Conservation (phyloP, 768 basidiomycete species). For the Tricholoma bakamatsutake region DNA sequence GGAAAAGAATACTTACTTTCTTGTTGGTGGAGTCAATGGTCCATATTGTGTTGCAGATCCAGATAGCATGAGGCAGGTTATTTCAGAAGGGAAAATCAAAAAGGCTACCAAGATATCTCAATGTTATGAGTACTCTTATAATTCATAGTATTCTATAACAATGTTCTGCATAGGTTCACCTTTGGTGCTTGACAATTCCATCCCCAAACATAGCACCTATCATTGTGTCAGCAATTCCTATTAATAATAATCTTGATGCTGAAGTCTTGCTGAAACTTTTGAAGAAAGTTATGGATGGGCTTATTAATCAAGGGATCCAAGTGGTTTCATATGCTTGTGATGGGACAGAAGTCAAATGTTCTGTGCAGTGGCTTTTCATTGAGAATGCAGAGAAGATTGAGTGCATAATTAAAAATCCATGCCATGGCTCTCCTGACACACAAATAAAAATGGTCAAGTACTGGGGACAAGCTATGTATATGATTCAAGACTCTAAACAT, state of each 20-base stretch:
- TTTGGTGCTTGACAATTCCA: slow-evolving; percentile 26
- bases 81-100: slow-evolving; percentile 5
- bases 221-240: slow-evolving; percentile 23
- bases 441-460: slow-evolving; percentile 8
- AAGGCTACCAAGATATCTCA: slow-evolving; percentile 21
- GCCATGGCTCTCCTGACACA: not conserved
- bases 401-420: not conserved
- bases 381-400: not conserved
- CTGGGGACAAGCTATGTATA: slow-evolving; percentile 9
- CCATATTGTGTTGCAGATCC: slow-evolving; percentile 7
- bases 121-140: not conserved
- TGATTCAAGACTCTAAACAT: slow-evolving; percentile 29
- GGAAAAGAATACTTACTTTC: too few species aligned
- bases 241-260: slow-evolving; percentile 14
- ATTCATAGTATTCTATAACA: not conserved
- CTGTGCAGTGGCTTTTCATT: slow-evolving; percentile 16
- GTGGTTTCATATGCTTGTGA: slow-evolving; percentile 17
- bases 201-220: slow-evolving; percentile 25
- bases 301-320: slow-evolving; percentile 17
- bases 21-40: too few species aligned
- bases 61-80: slow-evolving; percentile 8
- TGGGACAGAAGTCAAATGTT: slow-evolving; percentile 23
- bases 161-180: slow-evolving; percentile 16
- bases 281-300: slow-evolving; percentile 18
- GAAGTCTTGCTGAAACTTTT: slow-evolving; percentile 9